Evolutionary conservation across 345 rosid genomes (phyloP).

Genomic region (Gossypium sturtianum): DNA sequence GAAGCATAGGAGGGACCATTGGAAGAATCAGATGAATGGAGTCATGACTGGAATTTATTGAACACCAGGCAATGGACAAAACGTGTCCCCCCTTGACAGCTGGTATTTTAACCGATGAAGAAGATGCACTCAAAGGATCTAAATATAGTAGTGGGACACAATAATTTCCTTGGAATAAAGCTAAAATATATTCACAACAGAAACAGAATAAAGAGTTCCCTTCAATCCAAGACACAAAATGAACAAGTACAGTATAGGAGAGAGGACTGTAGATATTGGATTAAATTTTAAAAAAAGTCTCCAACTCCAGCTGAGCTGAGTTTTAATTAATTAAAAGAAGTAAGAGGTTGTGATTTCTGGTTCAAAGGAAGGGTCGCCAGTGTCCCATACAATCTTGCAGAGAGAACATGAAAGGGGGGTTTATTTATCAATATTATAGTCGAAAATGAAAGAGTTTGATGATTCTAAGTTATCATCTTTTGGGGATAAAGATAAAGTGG

Average conservation of each 20-base stretch:
- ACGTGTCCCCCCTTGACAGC: too few species aligned
- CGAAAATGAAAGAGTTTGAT: background rate
- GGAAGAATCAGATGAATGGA: background rate
- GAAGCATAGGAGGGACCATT: constrained; percentile 17
- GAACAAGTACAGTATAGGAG: background rate
- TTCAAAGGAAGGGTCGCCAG: constrained; percentile 18
- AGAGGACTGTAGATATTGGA: too few species aligned
- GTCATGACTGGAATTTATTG: constrained; percentile 6
- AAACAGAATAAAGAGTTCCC: background rate
- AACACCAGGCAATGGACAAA: constrained; percentile 3
- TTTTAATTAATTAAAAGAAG: too few species aligned
- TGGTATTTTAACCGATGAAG: background rate
- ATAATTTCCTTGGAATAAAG: background rate
- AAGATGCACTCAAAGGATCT: background rate
- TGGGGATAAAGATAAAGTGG: constrained; percentile 8
- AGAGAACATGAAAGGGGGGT: background rate
- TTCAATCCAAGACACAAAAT: background rate
- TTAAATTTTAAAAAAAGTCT: too few species aligned
- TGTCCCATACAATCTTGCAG: background rate
- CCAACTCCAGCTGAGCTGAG: too few species aligned
- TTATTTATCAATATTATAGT: background rate
- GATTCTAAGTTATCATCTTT: background rate
- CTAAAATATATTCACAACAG: background rate
- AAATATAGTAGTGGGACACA: background rate
- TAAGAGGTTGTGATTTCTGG: background rate